Evolutionary conservation across 1,284 basidiomycete genomes (phyloP).

Genomic region (Hypsizygus ulmarius): DNA sequence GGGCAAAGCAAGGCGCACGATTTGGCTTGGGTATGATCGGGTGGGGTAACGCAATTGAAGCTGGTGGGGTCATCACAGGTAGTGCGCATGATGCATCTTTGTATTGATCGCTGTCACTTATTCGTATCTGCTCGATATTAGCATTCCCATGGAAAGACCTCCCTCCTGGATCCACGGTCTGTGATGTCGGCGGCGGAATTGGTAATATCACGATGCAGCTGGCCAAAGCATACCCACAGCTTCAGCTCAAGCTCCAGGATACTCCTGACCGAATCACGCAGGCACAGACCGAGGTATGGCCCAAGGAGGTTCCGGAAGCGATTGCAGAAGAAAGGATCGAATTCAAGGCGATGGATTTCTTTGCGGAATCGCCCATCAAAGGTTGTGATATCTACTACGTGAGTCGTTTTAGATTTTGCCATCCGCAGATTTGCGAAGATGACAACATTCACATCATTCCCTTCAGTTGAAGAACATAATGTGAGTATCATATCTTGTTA

Average conservation of each 20-base stretch:
- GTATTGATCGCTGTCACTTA: no score
- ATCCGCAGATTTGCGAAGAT: not conserved
- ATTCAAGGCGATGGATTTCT: constrained; percentile 29
- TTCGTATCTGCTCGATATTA: constrained; percentile 13
- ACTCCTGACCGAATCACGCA: constrained; percentile 34
- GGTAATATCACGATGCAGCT: constrained; percentile 43
- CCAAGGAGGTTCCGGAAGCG: constrained; percentile 25
- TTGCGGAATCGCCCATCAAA: constrained; percentile 25
- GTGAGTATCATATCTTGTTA: constrained; percentile 12
- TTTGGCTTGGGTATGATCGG: constrained; percentile 22
- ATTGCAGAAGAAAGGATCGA: constrained; percentile 26
- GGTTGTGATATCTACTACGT: constrained; percentile 32
- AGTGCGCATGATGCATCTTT: no score
- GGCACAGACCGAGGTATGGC: constrained; percentile 33
- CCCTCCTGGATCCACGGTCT: constrained; percentile 34
- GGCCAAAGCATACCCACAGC: constrained; percentile 35
- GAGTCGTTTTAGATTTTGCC: constrained; percentile 11
- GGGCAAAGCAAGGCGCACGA: constrained; percentile 13
- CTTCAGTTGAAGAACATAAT: constrained; percentile 21
- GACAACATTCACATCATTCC: not conserved
- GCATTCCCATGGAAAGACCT: constrained; percentile 46
- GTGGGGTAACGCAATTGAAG: constrained; percentile 19
- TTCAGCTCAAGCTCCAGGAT: constrained; percentile 47
- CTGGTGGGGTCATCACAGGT: constrained; percentile 14
- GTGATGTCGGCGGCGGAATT: constrained; percentile 48